Evolutionary conservation across 2,329 filamentous ascomycete genomes (phyloP), one percentile per base, ranked within the genome.

Genomic region (Fusarium longipes): DNA sequence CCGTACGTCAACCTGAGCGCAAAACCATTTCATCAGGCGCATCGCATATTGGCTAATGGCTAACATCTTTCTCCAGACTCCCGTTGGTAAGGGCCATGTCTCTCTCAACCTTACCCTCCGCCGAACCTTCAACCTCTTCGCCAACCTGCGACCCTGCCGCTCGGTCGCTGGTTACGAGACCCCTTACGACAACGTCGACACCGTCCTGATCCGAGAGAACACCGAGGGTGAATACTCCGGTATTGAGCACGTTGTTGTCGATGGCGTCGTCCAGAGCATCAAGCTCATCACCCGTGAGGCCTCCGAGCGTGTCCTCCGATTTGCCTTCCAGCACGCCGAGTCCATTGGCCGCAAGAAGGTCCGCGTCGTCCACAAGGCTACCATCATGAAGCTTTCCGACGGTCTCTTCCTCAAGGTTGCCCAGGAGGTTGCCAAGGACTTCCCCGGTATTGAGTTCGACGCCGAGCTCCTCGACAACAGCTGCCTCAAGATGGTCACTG

Each of bases 341-440:
- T 89, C 93, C 74, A 91, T 97, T 77, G 93, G 94, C 83, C 92
- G 93, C 86, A 94, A 89, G 80, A 97, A 97, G 91, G 95, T 98
- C 77, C 93, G 94, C 77, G 95, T 93, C 63, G 94, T 98, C 69
- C 96, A 99, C 91, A 99, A 99, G 89, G 96, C 96, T 80, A 98
- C 96, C 78, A 99, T 99, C 85, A 99, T 99, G 96, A 99, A 99
- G 90, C 97, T 97, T 93, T 95, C 91, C 79, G 96, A 99, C 81
- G 96, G 96, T 84, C 92, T 99, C 66, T 99, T 99, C 90, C 88
- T 99, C 74, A 92, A 87, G 81, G 93, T 91, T 67, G 96, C 91
- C 74, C 85, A 89, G 73, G 88, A 96, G 65, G 89, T 99, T 72
- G 87, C 93, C 81, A 97, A 97, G 89, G 94, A 98, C 79, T 99